phyloP scores from a whole-genome alignment of 331 rosid genomes.

The Malus hybrid region DNA sequence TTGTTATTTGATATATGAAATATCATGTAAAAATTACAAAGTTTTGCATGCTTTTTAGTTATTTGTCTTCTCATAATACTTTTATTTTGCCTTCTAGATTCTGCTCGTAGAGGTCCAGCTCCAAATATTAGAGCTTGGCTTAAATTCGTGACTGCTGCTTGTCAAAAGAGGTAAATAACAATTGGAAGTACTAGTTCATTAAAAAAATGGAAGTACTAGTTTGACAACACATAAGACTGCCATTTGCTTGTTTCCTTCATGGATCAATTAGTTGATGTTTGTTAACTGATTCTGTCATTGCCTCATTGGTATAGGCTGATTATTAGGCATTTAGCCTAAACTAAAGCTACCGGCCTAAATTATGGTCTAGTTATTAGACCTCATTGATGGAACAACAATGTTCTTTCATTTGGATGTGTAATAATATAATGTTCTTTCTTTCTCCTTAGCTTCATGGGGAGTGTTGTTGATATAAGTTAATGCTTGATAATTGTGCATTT shows the following conservation, averaged over 20 bases:
- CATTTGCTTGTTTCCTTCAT: background rate
- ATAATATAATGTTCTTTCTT: background rate
- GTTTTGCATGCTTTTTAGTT: background rate
- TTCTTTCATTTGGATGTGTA: background rate
- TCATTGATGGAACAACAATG: background rate
- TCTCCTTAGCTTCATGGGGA: background rate
- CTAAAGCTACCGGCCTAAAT: background rate
- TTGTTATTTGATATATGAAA: background rate
- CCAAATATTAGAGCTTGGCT: slow-evolving; percentile 78
- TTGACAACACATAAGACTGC: background rate
- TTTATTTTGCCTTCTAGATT: slow-evolving; percentile 38
- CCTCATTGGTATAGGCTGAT: background rate
- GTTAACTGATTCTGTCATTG: background rate
- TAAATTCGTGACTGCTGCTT: slow-evolving; percentile 51
- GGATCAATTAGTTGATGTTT: background rate
- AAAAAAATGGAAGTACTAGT: background rate
- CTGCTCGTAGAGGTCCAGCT: slow-evolving; percentile 54
- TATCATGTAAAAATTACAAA: background rate
- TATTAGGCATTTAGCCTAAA: background rate
- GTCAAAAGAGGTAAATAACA: slow-evolving; percentile 53
- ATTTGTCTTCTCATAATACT: slow-evolving; percentile 14
- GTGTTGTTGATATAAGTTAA: background rate
- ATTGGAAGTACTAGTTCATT: background rate
- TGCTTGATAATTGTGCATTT: background rate
- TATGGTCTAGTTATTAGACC: background rate